Evolutionary conservation across 1,139 yeast species (phyloP).

Genomic region (Magnusiomyces suaveolens): DNA sequence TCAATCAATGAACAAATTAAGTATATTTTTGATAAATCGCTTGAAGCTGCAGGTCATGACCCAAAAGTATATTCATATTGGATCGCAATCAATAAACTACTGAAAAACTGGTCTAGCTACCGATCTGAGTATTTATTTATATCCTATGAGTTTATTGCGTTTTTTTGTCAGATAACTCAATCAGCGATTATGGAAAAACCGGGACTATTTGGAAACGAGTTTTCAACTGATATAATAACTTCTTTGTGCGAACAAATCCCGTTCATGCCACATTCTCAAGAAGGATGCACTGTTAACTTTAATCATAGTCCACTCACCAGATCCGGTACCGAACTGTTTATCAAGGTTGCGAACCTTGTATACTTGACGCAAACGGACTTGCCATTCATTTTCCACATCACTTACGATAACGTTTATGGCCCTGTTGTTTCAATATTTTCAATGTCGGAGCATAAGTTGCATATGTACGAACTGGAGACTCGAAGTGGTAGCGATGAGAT

Average conservation of each 20-base stretch:
- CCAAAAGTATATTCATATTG: not conserved
- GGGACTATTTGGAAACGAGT: not conserved
- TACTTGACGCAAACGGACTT: not conserved
- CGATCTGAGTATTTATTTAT: not conserved
- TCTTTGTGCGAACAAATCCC: not conserved
- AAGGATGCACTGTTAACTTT: not conserved
- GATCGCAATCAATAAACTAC: not conserved
- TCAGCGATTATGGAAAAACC: not conserved
- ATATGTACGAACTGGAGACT: not conserved
- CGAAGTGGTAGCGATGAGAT: not conserved
- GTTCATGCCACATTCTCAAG: not conserved
- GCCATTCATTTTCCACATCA: not conserved
- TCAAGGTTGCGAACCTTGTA: not conserved
- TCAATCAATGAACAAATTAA: not conserved
- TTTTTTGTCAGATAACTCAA: not conserved
- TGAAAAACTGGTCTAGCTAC: not conserved
- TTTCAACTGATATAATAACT: not conserved
- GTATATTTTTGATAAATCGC: not conserved
- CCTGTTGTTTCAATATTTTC: not conserved
- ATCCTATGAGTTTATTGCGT: not conserved
- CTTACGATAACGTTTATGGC: not conserved
- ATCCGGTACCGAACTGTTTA: not conserved
- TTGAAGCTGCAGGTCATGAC: not conserved
- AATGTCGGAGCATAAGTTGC: not conserved
- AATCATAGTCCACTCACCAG: not conserved